Conservation (phyloP, 2,329 filamentous ascomycete species). For the Dothideomycetes sp. region DNA sequence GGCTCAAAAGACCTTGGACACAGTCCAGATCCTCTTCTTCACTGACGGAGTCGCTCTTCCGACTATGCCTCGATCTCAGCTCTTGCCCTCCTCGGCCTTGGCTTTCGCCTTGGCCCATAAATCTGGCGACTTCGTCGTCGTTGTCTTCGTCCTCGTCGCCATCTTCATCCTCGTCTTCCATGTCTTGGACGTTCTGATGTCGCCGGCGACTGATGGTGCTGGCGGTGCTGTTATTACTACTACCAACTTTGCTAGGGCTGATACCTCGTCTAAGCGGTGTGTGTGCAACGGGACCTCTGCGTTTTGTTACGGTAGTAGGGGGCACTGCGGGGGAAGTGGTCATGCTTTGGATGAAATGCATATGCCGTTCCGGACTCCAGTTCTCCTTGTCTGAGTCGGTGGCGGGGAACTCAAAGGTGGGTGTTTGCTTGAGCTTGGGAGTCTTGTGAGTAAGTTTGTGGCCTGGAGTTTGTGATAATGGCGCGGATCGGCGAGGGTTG, state of each 20-base stretch:
- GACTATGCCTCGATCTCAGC: slow-evolving; percentile 54
- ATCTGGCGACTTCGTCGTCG: slow-evolving; percentile 58
- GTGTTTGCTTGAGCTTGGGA: slow-evolving; percentile 17
- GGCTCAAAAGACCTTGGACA: slow-evolving; percentile 10
- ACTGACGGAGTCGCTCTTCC: slow-evolving; percentile 13
- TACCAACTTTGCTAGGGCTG: not conserved
- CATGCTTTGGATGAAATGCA: slow-evolving; percentile 5
- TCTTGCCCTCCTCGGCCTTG: slow-evolving; percentile 10
- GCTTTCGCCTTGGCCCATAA: slow-evolving; percentile 58
- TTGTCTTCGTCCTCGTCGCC: slow-evolving; percentile 31
- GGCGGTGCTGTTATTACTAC: not conserved
- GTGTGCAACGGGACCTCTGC: slow-evolving; percentile 1
- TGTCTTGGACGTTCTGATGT: no score
- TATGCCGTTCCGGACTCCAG: slow-evolving; percentile 49
- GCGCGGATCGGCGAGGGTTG: not conserved
- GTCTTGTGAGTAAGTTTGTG: slow-evolving; percentile 21
- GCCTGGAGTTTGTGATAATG: not conserved
- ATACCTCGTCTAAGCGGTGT: slow-evolving; percentile 3
- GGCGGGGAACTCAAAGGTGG: slow-evolving; percentile 39
- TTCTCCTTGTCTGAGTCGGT: slow-evolving; percentile 94
- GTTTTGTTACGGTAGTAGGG: not conserved
- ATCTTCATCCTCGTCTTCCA: slow-evolving; percentile 13
- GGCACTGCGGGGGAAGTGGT: slow-evolving; percentile 1
- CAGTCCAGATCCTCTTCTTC: slow-evolving; percentile 56
- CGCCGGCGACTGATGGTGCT: not conserved